These are phyloP conservation scores for Pontederia crassipes DNA, from an alignment of 176 grass and related monocot genomes.

Conservation along the genomic window DNA sequence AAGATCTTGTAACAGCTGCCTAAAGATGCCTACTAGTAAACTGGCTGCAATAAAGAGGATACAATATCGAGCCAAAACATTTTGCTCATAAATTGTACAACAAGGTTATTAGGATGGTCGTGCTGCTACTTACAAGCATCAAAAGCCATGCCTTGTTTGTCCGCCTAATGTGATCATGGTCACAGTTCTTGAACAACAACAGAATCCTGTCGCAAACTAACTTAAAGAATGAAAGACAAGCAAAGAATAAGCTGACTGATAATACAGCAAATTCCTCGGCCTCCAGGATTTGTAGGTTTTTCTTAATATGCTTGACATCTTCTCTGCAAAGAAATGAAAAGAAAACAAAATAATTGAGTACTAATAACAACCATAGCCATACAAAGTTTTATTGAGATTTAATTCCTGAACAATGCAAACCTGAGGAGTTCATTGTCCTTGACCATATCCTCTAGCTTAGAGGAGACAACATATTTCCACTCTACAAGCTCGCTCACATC, in stretches of 20 bases:
- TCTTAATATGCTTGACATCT: slow-evolving; percentile 42
- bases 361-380: too few relatives aligned
- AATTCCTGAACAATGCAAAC: slow-evolving; percentile 15
- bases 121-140: slow-evolving; percentile 43
- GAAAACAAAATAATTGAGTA: not conserved
- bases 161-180: slow-evolving; percentile 2
- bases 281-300: slow-evolving; percentile 53
- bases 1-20: too few relatives aligned
- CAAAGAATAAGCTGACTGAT: slow-evolving; percentile 52
- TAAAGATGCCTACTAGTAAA: too few relatives aligned
- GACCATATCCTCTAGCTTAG: slow-evolving; percentile 46
- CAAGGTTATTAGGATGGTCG: slow-evolving; percentile 47
- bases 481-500: slow-evolving; percentile 43
- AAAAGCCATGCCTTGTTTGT: slow-evolving; percentile 47
- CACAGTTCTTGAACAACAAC: slow-evolving; percentile 19
- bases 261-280: slow-evolving; percentile 60
- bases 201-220: slow-evolving; percentile 40
- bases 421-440: slow-evolving; percentile 57
- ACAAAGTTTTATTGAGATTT: too few relatives aligned
- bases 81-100: slow-evolving; percentile 28
- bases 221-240: slow-evolving; percentile 57
- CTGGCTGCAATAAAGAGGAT: too few relatives aligned
- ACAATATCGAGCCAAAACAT: slow-evolving; percentile 6
- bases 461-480: slow-evolving; percentile 46
- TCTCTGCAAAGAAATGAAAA: slow-evolving; percentile 32